Percentiles rank a stretch among this genome's conserved stretches.
Conservation (phyloP, 2,329 filamentous ascomycete genomes). For the Curvularia lunata region DNA sequence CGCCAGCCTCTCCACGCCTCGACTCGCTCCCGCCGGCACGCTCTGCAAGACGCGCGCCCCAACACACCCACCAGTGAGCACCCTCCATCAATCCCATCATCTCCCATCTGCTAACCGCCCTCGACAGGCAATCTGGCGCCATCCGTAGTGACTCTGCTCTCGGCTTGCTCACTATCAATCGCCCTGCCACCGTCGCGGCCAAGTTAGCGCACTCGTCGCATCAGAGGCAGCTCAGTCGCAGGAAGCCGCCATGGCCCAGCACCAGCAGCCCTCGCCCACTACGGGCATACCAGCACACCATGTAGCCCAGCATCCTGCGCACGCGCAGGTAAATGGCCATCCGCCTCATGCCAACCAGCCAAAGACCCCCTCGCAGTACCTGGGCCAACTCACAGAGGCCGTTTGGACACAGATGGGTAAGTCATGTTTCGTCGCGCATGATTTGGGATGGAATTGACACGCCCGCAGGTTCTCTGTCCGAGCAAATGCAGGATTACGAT, state of each 20-base stretch:
- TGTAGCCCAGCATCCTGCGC: slow-evolving; percentile 69
- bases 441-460: slow-evolving; percentile 20
- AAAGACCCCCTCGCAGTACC: slow-evolving; percentile 72
- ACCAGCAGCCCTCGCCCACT: slow-evolving; percentile 81
- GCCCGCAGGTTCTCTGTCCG: slow-evolving; percentile 75
- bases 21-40: slow-evolving; percentile 24
- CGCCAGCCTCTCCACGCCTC: slow-evolving; percentile 34
- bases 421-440: slow-evolving; percentile 35
- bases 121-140: slow-evolving; percentile 5
- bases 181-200: slow-evolving; percentile 19
- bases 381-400: slow-evolving; percentile 79
- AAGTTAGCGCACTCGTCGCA: slow-evolving; percentile 20
- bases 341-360: slow-evolving; percentile 64
- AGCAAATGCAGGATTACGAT: slow-evolving; percentile 86
- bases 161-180: slow-evolving; percentile 13
- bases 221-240: slow-evolving; percentile 16
- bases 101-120: slow-evolving; percentile 3
- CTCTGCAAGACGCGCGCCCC: slow-evolving; percentile 24
- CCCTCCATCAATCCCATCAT: slow-evolving; percentile 7
- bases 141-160: slow-evolving; percentile 2
- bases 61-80: slow-evolving; percentile 17
- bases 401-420: slow-evolving; percentile 94
- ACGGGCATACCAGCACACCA: slow-evolving; percentile 73
- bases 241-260: slow-evolving; percentile 63
- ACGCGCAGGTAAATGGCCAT: slow-evolving; percentile 62